Percentiles rank a stretch among this genome's conserved stretches.
Evolutionary conservation across 306 rosid species (phyloP).

Genomic region (Quercus agrifolia): DNA sequence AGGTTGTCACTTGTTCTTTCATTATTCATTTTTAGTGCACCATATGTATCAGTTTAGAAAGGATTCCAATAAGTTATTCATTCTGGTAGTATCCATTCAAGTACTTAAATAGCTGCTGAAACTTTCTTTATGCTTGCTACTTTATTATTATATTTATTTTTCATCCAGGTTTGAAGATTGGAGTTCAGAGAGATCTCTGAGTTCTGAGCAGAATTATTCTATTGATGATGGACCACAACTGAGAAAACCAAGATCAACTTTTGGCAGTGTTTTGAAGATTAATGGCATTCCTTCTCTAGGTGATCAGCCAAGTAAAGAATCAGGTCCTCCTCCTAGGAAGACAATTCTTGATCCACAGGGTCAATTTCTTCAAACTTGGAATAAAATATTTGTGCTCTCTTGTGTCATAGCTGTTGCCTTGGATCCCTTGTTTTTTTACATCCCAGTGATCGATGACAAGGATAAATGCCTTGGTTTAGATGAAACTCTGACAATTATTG

Average conservation of each 20-base stretch:
- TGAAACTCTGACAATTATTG: conserved; percentile 34
- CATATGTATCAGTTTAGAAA: not conserved
- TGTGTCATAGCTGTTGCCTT: conserved; percentile 72
- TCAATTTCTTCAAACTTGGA: conserved; percentile 74
- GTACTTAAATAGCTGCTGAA: conserved; percentile 5
- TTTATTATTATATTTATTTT: not conserved
- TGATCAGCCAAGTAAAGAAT: conserved; percentile 26
- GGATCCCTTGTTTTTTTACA: conserved; percentile 83
- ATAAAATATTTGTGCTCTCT: conserved; percentile 71
- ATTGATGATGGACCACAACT: conserved; percentile 15
- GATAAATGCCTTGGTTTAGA: conserved; percentile 39
- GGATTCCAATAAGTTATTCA: not conserved
- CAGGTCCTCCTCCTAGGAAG: conserved; percentile 9
- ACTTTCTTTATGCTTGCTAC: not conserved
- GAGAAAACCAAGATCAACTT: conserved; percentile 38
- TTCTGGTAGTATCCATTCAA: not conserved
- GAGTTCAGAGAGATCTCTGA: conserved; percentile 49
- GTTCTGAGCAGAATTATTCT: conserved; percentile 29
- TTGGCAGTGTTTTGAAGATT: conserved; percentile 6
- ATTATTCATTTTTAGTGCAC: no score
- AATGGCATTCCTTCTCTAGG: conserved; percentile 7
- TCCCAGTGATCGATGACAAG: conserved; percentile 35
- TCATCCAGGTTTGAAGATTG: conserved; percentile 55
- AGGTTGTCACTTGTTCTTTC: not conserved
- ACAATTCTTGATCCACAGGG: conserved; percentile 78